phyloP scores from a whole-genome alignment of 441 rosid genomes.

The Flueggea neowawraea region DNA sequence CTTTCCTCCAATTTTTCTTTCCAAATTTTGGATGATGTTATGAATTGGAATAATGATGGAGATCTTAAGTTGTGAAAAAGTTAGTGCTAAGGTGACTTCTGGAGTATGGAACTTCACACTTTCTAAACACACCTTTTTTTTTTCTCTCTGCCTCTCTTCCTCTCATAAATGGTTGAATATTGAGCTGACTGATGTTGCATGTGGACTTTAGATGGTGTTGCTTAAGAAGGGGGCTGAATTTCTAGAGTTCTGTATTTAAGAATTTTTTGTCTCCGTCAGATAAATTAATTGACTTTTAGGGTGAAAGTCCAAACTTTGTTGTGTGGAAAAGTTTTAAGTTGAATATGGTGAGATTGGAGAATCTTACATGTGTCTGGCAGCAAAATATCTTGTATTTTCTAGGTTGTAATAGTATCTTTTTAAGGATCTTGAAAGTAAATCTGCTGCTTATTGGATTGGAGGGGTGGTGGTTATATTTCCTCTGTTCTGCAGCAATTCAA shows the following conservation, averaged over 20 bases:
- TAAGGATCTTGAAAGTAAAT: slow-evolving; percentile 11
- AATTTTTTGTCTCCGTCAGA: not conserved
- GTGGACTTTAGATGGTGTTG: not conserved
- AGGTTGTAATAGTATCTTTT: slow-evolving; percentile 5
- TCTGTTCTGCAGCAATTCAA: slow-evolving; percentile 12
- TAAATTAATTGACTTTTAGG: not conserved
- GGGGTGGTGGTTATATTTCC: slow-evolving; percentile 7
- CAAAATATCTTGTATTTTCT: slow-evolving; percentile 4
- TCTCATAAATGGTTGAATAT: not conserved
- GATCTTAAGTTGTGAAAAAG: too few species aligned
- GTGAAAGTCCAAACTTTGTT: slow-evolving; percentile 3
- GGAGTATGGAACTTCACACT: slow-evolving; percentile 1
- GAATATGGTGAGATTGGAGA: slow-evolving; percentile 13
- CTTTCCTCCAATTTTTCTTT: not conserved
- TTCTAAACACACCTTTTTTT: not conserved
- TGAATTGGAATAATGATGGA: too few species aligned
- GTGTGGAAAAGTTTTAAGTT: not conserved
- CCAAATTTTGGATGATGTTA: too few species aligned
- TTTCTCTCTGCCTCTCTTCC: not conserved
- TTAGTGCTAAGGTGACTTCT: slow-evolving; percentile 2
- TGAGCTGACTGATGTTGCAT: not conserved
- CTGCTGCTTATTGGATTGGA: slow-evolving; percentile 13
- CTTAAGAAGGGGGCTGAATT: not conserved
- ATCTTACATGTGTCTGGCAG: not conserved
- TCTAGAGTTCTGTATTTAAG: too few species aligned